These are phyloP conservation scores for Botrytis fabae DNA, from an alignment of 2,329 filamentous ascomycete genomes.

Conservation along the genomic window DNA sequence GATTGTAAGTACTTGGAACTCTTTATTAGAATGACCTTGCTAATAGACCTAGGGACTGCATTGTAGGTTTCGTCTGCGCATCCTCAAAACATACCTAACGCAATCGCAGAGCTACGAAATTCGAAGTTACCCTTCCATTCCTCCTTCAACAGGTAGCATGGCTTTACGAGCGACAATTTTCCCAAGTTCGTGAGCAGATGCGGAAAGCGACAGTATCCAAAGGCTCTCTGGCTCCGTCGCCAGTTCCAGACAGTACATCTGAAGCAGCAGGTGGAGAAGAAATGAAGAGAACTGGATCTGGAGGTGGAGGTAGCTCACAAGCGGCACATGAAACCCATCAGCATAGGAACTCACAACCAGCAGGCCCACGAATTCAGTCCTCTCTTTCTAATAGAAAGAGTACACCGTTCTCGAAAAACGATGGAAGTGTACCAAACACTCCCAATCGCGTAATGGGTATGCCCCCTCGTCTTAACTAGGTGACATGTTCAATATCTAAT, in stretches of 20 bases:
- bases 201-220: conserved; percentile 66
- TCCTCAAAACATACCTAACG: not conserved
- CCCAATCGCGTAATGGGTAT: conserved; percentile 33
- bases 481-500: conserved; percentile 24
- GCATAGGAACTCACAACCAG: not conserved
- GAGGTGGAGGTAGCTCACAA: conserved; percentile 39
- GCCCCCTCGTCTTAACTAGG: not conserved
- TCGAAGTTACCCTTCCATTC: conserved; percentile 84
- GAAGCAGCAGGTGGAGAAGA: conserved; percentile 45
- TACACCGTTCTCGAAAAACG: conserved; percentile 33
- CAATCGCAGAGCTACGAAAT: conserved; percentile 62
- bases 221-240: conserved; percentile 56
- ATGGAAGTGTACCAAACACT: conserved; percentile 31
- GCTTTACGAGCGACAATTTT: conserved; percentile 87
- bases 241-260: conserved; percentile 53
- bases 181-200: conserved; percentile 88
- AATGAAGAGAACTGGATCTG: conserved; percentile 55
- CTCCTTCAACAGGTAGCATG: conserved; percentile 91
- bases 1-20: conserved; percentile 63
- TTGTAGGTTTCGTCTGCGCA: conserved; percentile 57
- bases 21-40: not conserved
- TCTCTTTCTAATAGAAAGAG: conserved; percentile 38
- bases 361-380: conserved; percentile 38
- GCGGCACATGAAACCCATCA: conserved; percentile 26
- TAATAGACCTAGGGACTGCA: conserved; percentile 62